These are phyloP conservation scores for Pichia thaimueangensis DNA, from an alignment of 805 yeast genomes.

Conservation along the genomic window DNA sequence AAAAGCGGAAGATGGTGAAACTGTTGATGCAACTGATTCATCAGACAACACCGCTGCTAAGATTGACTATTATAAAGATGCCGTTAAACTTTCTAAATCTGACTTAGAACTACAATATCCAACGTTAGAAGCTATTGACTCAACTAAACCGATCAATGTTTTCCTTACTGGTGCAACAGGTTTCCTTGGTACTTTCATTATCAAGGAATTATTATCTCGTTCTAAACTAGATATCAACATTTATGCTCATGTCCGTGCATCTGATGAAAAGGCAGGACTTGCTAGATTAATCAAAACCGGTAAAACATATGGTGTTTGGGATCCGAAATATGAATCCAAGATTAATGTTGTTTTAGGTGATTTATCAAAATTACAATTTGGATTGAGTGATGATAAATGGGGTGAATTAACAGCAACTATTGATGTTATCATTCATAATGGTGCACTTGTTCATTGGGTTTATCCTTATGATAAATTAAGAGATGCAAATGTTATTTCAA, in stretches of 20 bases:
- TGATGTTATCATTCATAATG: slow-evolving; percentile 89
- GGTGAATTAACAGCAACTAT: slow-evolving; percentile 44
- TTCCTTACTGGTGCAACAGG: slow-evolving; percentile 97
- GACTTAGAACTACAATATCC: slow-evolving; percentile 40
- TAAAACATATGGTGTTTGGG: slow-evolving; percentile 76
- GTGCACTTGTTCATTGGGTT: slow-evolving; percentile 98
- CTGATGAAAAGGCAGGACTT: slow-evolving; percentile 57
- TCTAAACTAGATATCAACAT: slow-evolving; percentile 49
- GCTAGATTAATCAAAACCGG: slow-evolving; percentile 74
- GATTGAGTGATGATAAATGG: slow-evolving; percentile 58
- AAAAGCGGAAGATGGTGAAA: slow-evolving; percentile 42
- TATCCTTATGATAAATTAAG: slow-evolving; percentile 87
- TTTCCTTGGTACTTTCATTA: slow-evolving; percentile 84
- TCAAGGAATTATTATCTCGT: slow-evolving; percentile 59
- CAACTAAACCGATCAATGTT: slow-evolving; percentile 34
- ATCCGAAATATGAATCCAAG: slow-evolving; percentile 46
- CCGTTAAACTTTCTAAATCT: slow-evolving; percentile 40
- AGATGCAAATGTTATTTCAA: slow-evolving; percentile 87
- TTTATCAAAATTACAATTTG: slow-evolving; percentile 66
- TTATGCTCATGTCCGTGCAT: slow-evolving; percentile 89
- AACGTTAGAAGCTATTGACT: slow-evolving; percentile 31
- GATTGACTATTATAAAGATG: slow-evolving; percentile 69
- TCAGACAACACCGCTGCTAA: slow-evolving; percentile 21
- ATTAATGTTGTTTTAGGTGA: slow-evolving; percentile 80
- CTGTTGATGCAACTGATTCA: slow-evolving; percentile 29